These are phyloP conservation scores for Suhomyces canberraensis DNA, from an alignment of 805 yeast species.

Conservation along the genomic window DNA sequence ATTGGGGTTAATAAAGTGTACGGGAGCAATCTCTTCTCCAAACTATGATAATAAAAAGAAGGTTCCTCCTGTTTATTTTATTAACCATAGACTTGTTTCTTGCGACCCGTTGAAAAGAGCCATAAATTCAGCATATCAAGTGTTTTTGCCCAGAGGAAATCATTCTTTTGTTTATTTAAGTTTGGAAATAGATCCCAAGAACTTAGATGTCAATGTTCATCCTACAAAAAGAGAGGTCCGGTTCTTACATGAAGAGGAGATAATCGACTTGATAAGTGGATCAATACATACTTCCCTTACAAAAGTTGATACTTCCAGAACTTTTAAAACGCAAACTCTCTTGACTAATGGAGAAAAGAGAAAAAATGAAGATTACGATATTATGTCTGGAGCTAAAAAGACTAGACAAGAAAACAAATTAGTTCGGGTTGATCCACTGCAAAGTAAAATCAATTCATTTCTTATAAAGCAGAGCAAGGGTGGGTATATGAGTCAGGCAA, in stretches of 20 bases:
- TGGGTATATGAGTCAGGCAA: not conserved
- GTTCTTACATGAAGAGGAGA: constrained; percentile 82
- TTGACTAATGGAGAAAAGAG: constrained; percentile 15
- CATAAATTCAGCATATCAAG: constrained; percentile 54
- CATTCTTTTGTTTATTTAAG: constrained; percentile 76
- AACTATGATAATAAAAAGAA: constrained; percentile 68
- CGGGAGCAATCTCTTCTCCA: constrained; percentile 67
- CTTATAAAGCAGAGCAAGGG: constrained; percentile 1
- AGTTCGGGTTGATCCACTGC: constrained; percentile 70
- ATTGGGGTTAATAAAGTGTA: constrained; percentile 49
- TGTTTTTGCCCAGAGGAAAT: constrained; percentile 71
- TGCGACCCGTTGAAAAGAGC: constrained; percentile 81
- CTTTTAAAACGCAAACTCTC: constrained; percentile 62
- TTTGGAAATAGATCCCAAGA: constrained; percentile 60
- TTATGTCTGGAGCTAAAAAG: constrained; percentile 19
- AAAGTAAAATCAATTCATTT: constrained; percentile 34
- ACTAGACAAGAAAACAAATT: constrained; percentile 59
- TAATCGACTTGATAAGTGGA: constrained; percentile 57
- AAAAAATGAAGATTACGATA: constrained; percentile 1
- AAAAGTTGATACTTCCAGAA: constrained; percentile 62
- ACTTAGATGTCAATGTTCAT: constrained; percentile 90
- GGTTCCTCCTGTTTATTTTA: constrained; percentile 71
- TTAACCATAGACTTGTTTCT: constrained; percentile 76
- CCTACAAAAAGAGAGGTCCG: constrained; percentile 94
- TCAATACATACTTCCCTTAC: constrained; percentile 50